Conservation (phyloP, 192 early-diverging fungal species). For the Gigaspora rosea region DNA sequence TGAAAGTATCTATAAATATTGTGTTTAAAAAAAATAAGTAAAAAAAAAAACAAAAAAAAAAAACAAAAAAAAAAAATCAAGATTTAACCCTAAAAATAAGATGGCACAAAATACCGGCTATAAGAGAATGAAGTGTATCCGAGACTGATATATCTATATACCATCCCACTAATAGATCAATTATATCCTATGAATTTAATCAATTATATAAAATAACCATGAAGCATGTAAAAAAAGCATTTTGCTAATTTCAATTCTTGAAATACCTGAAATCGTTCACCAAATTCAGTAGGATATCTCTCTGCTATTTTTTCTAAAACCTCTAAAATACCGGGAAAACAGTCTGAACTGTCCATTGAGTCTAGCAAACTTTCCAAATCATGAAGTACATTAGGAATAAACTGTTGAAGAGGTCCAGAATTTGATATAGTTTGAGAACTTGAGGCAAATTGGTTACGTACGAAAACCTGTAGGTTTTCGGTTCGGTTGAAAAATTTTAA, state of each 20-base stretch:
- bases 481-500: neutral
- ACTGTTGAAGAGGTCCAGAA: neutral
- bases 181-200: slow-evolving; percentile 44
- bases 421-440: neutral
- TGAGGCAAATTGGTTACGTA: neutral
- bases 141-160: slow-evolving; percentile 56
- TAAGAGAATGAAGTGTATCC: slow-evolving; percentile 40
- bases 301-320: slow-evolving; percentile 30
- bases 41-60: neutral
- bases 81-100: neutral
- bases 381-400: slow-evolving; percentile 6
- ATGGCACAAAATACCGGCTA: slow-evolving; percentile 46
- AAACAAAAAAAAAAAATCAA: neutral
- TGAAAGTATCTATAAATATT: slow-evolving; percentile 45
- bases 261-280: slow-evolving; percentile 27
- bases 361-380: slow-evolving; percentile 30
- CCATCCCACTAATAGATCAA: slow-evolving; percentile 75
- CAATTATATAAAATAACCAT: neutral
- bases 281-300: slow-evolving; percentile 28
- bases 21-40: neutral
- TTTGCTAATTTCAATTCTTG: neutral
- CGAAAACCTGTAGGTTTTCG: neutral
- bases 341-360: slow-evolving; percentile 29
- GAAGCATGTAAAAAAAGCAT: neutral
- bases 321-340: slow-evolving; percentile 22